A percentile compares a stretch with the other conserved stretches of the same genome.
These are phyloP conservation scores for Acacia confusa DNA, from an alignment of 306 rosid species.

Conservation along the genomic window DNA sequence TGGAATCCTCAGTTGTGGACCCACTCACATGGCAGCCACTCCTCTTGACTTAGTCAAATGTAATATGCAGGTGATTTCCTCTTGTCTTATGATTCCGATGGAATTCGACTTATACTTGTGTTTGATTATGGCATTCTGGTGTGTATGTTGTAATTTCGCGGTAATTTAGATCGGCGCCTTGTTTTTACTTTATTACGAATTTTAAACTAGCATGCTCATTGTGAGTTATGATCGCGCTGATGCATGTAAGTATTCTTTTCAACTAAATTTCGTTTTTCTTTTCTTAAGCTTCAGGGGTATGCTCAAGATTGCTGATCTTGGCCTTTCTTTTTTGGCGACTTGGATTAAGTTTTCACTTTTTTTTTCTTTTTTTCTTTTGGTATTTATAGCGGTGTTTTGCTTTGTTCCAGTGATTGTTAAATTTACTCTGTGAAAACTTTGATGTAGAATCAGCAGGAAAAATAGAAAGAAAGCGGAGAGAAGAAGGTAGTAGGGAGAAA, in stretches of 20 bases:
- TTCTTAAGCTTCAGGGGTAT: neutral
- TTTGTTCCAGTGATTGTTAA: neutral
- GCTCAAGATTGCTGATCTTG: neutral
- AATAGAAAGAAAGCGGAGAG: neutral
- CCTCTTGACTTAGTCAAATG: conserved; percentile 98
- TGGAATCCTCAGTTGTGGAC: conserved; percentile 89
- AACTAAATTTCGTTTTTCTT: neutral
- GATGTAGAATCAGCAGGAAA: neutral
- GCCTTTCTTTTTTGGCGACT: neutral
- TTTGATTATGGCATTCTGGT: neutral
- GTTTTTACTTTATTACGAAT: neutral
- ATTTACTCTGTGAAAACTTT: neutral
- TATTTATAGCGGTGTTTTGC: neutral
- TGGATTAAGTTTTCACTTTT: neutral
- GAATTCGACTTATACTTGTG: neutral
- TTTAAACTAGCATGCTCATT: neutral
- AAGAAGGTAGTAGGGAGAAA: neutral
- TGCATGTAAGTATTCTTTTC: neutral
- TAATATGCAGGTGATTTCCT: conserved; percentile 76
- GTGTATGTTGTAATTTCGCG: neutral
- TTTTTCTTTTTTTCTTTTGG: neutral
- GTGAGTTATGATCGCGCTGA: neutral
- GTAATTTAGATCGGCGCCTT: conserved; percentile 48
- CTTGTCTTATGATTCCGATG: conserved; percentile 23
- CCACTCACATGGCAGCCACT: conserved; percentile 91